Conservation (phyloP, 805 yeast genomes). For the Kazachstania africana region DNA sequence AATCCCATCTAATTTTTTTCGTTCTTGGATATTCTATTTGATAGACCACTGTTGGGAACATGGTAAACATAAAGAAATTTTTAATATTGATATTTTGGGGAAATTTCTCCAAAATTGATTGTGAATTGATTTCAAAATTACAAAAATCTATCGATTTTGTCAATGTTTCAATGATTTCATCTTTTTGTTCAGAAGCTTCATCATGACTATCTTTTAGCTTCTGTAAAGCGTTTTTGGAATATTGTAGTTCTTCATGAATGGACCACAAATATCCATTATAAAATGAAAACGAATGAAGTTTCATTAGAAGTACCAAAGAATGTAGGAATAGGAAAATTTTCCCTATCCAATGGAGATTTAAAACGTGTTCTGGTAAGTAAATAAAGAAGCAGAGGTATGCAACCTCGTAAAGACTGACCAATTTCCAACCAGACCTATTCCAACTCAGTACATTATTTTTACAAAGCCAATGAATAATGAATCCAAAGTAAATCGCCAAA, state of each 20-base stretch:
- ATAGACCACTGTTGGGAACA: slow-evolving; percentile 84
- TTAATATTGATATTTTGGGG: slow-evolving; percentile 58
- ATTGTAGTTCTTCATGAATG: slow-evolving; percentile 40
- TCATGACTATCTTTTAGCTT: slow-evolving; percentile 23
- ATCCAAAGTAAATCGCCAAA: slow-evolving; percentile 47
- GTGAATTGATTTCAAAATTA: slow-evolving; percentile 53
- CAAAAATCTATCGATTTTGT: slow-evolving; percentile 51
- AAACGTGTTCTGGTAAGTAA: slow-evolving; percentile 39
- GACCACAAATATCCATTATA: slow-evolving; percentile 84
- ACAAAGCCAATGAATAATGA: slow-evolving; percentile 45
- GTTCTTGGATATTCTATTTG: slow-evolving; percentile 78
- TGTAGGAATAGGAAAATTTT: slow-evolving; percentile 76
- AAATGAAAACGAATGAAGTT: slow-evolving; percentile 84
- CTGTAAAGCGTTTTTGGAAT: slow-evolving; percentile 34
- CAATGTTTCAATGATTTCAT: slow-evolving; percentile 19
- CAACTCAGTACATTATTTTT: slow-evolving; percentile 39
- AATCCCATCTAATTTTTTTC: slow-evolving; percentile 50
- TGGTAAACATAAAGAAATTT: slow-evolving; percentile 67
- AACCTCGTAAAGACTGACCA: slow-evolving; percentile 50
- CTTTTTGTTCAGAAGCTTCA: slow-evolving; percentile 12
- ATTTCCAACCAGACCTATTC: slow-evolving; percentile 50
- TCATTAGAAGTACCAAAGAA: slow-evolving; percentile 79
- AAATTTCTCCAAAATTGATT: slow-evolving; percentile 38
- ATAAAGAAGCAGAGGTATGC: slow-evolving; percentile 41
- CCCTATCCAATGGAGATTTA: slow-evolving; percentile 75